Conservation (phyloP, 2,329 filamentous ascomycete genomes). For the Colletotrichum sp. region DNA sequence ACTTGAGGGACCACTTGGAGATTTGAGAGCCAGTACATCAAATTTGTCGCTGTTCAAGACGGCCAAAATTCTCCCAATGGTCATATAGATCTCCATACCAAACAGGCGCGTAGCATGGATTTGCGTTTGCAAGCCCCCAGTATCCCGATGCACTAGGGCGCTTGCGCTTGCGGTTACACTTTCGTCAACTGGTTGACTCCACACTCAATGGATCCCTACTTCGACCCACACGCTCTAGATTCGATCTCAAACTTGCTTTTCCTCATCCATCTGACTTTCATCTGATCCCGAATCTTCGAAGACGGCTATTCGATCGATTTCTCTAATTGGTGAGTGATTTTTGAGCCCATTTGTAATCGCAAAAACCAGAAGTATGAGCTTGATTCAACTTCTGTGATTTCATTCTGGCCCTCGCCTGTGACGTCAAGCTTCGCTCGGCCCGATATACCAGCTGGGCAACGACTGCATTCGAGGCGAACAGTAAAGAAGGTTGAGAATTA, state of each 20-base stretch:
- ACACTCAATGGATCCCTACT: not conserved
- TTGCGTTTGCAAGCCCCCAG: not conserved
- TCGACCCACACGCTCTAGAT: not conserved
- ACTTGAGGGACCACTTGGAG: not conserved
- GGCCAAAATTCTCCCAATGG: not conserved
- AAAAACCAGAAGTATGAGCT: not conserved
- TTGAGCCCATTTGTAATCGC: not conserved
- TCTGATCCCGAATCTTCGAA: not conserved
- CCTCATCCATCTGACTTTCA: not conserved
- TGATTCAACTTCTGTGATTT: not conserved
- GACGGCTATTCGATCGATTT: not conserved
- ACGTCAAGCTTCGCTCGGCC: not conserved
- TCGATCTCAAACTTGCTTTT: not conserved
- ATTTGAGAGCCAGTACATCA: not conserved
- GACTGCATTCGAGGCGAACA: not conserved
- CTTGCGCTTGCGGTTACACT: not conserved
- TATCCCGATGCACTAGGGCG: not conserved
- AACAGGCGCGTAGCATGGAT: not conserved
- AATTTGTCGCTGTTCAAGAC: not conserved
- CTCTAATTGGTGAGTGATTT: not conserved
- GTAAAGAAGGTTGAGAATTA: rapidly evolving
- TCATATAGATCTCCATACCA: not conserved
- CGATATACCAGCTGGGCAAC: not conserved
- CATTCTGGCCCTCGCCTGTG: not conserved
- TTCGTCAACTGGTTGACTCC: not conserved